These are phyloP conservation scores for Scedosporium aurantiacum DNA, from an alignment of 2,329 filamentous ascomycete genomes.

Conservation along the genomic window DNA sequence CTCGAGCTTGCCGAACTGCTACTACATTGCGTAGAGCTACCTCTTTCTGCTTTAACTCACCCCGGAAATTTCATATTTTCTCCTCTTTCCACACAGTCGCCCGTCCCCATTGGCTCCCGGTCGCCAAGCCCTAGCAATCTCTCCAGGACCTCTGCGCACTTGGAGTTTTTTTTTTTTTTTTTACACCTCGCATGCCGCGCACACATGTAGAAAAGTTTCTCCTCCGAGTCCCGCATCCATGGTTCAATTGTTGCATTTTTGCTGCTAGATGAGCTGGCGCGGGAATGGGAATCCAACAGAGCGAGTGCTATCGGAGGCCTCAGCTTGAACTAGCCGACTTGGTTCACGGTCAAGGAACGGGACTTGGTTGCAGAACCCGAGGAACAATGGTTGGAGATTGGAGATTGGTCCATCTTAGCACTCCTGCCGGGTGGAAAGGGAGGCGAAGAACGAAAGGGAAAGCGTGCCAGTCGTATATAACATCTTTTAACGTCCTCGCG, in stretches of 20 bases:
- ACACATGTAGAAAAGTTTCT: not conserved
- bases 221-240: not conserved
- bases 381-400: not conserved
- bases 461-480: not conserved
- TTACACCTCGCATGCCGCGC: not conserved
- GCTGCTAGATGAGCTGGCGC: constrained; percentile 1
- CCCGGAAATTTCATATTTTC: not conserved
- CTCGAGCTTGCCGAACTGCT: not conserved
- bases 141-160: not conserved
- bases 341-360: not conserved
- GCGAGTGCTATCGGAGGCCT: not conserved
- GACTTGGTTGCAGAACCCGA: not conserved
- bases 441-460: not conserved
- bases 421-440: not conserved
- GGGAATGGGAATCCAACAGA: not conserved
- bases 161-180: not conserved
- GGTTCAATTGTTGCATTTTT: constrained; percentile 1
- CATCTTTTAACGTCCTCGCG: not conserved
- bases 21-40: not conserved
- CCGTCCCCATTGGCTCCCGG: not conserved
- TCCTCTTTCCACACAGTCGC: not conserved
- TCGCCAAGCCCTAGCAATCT: not conserved
- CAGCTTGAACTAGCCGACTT: not conserved
- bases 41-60: not conserved
- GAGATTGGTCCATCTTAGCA: not conserved